Base-by-base conservation (phyloP, 495 filamentous ascomycete genomes). In the Podospora australis region DNA sequence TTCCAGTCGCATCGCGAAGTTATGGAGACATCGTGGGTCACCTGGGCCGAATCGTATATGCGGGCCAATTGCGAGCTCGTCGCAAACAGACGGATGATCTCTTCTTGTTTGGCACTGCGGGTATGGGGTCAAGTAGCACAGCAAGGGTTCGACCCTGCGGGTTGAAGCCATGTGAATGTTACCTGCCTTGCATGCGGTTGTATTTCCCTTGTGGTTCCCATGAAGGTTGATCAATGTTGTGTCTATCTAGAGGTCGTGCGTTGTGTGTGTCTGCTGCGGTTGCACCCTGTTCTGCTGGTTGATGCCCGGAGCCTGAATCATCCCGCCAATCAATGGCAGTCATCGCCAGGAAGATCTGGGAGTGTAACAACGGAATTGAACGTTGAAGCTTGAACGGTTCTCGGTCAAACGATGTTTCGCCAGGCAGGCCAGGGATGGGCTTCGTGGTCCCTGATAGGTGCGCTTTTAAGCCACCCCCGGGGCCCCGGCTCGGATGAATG, bases 321-420 rank as follows among this genome's bases (percentile, higher is more conserved):
- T 52, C 50, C 49, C 50, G 50, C 50, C 50, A 52, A 52, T 52
- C 50, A 52, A 6, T 20, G 32, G 2, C 11, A 24, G n/a, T n/a
- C n/a, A n/a, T n/a, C n/a, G n/a, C n/a, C n/a, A n/a, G n/a, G n/a
- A n/a, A n/a, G n/a, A n/a, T 26, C 20, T 17, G 4, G 19, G 16
- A 35, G 30, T 46, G 42, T n/a, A 19, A 17, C 4, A 16, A 24
- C 24, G 13, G 35, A 41, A 34, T 23, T 11, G 24, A 23, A 28
- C 13, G 8, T 30, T 26, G 34, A 48, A 10, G 10, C 24, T 16
- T n/a, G n/a, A n/a, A n/a, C n/a, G n/a, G n/a, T n/a, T n/a, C n/a
- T n/a, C n/a, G n/a, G n/a, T n/a, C n/a, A n/a, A n/a, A n/a, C n/a
- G n/a, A n/a, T n/a, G n/a, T n/a, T n/a, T n/a, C n/a, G n/a, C n/a